A percentile compares a stretch with the other conserved stretches of the same genome.
Conservation (phyloP, 495 filamentous ascomycete genomes). For the Hypoxylon intermedium region DNA sequence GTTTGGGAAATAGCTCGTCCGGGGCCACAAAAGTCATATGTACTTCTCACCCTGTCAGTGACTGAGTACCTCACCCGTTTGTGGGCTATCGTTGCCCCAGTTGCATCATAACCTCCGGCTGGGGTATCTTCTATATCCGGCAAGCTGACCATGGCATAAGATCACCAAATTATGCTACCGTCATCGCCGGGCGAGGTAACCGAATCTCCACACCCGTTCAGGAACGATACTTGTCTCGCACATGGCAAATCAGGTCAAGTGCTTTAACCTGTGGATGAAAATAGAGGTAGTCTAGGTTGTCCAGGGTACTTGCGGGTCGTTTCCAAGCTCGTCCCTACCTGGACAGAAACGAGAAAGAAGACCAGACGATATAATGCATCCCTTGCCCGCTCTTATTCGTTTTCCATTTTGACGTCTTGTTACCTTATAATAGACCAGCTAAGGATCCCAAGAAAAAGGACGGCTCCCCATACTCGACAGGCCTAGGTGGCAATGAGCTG, state of each 20-base stretch:
- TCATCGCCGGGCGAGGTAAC: constrained; percentile 56
- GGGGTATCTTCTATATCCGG: constrained; percentile 59
- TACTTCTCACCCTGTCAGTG: constrained; percentile 45
- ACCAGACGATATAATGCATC: constrained; percentile 60
- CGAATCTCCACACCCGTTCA: constrained; percentile 54
- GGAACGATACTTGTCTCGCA: constrained; percentile 59
- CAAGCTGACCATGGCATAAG: constrained; percentile 62
- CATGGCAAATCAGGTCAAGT: constrained; percentile 55
- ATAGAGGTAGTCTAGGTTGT: constrained; percentile 54
- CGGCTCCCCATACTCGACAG: constrained; percentile 41
- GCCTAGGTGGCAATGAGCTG: constrained; percentile 47
- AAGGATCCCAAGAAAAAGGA: constrained; percentile 43
- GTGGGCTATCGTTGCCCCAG: constrained; percentile 53
- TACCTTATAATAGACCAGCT: constrained; percentile 42
- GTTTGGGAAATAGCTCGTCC: constrained; percentile 51
- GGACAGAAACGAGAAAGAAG: constrained; percentile 51
- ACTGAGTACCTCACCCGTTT: constrained; percentile 41
- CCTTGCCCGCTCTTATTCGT: constrained; percentile 47
- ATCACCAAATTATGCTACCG: constrained; percentile 64
- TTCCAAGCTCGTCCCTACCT: constrained; percentile 44
- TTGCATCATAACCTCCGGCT: constrained; percentile 58
- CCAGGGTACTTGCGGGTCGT: constrained; percentile 51
- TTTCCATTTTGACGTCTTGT: constrained; percentile 46
- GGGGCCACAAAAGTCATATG: constrained; percentile 38
- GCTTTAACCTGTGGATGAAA: constrained; percentile 54